phyloP scores from a whole-genome alignment of 352 stramenopile species.

The Pythium angustatum region DNA sequence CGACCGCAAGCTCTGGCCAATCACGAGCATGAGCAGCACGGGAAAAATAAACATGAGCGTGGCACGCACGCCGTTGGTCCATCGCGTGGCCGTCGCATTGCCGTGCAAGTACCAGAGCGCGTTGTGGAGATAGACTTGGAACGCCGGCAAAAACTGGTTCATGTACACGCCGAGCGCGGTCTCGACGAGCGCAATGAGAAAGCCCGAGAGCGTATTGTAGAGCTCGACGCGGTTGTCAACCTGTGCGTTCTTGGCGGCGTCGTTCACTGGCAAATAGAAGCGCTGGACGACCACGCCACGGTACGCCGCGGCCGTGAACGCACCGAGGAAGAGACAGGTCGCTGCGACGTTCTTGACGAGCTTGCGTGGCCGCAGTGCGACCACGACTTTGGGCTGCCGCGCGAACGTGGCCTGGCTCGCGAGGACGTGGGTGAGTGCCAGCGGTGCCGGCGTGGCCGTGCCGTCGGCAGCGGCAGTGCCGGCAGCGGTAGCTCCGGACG shows the following conservation, averaged over 20 bases:
- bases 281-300: constrained; percentile 33
- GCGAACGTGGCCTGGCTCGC: too few relatives aligned
- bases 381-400: neutral
- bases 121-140: constrained; percentile 45
- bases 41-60: constrained; percentile 40
- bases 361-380: neutral
- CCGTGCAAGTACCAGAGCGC: constrained; percentile 27
- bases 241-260: constrained; percentile 26
- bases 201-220: constrained; percentile 38
- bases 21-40: constrained; percentile 39
- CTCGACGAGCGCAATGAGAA: constrained; percentile 34
- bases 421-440: too few relatives aligned
- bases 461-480: too few relatives aligned
- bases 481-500: too few relatives aligned
- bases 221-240: constrained; percentile 32
- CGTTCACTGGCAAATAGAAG: constrained; percentile 13
- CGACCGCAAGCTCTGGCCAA: constrained; percentile 47
- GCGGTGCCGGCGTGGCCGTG: too few relatives aligned
- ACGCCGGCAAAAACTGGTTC: constrained; percentile 43
- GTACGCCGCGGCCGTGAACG: constrained; percentile 19
- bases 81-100: constrained; percentile 3
- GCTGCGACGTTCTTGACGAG: constrained; percentile 1
- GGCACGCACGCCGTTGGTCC: constrained; percentile 13
- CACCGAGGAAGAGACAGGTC: constrained; percentile 4
- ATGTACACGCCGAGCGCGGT: constrained; percentile 33